Percentiles rank a stretch among this genome's conserved stretches.
Conservation (phyloP, 2,329 filamentous ascomycete species). For the Lachnellula subtilissima region DNA sequence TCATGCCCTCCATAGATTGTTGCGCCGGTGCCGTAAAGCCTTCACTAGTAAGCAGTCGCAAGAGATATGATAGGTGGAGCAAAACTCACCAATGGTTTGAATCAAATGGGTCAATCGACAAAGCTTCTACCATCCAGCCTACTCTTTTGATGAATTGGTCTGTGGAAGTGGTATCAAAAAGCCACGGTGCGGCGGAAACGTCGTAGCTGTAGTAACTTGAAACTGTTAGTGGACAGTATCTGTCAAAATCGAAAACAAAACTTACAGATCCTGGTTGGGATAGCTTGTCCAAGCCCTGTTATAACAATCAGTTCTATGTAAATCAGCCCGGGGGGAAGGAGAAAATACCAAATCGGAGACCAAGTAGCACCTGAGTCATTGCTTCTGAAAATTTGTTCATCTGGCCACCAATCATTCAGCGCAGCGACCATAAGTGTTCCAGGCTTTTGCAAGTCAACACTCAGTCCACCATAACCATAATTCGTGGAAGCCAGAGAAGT, state of each 20-base stretch:
- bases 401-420: constrained; percentile 56
- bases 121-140: constrained; percentile 57
- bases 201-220: constrained; percentile 19
- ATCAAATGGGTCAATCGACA: constrained; percentile 54
- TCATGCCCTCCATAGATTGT: constrained; percentile 45
- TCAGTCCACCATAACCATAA: constrained; percentile 50
- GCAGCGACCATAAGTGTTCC: constrained; percentile 53
- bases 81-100: constrained; percentile 46
- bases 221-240: neutral
- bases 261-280: constrained; percentile 3
- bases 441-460: constrained; percentile 48
- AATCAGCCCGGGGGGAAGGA: neutral
- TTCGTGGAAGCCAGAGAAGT: constrained; percentile 37
- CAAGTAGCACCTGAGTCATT: constrained; percentile 44
- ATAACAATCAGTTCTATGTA: neutral
- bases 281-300: constrained; percentile 10
- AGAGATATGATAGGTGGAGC: neutral
- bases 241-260: neutral
- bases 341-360: constrained; percentile 33
- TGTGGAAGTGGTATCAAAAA: constrained; percentile 17
- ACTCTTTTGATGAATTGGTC: constrained; percentile 29
- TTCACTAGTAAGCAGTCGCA: neutral
- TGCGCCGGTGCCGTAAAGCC: constrained; percentile 55
- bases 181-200: constrained; percentile 21
- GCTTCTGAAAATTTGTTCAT: constrained; percentile 52